These are phyloP conservation scores for Pichia manshurica DNA, from an alignment of 805 yeast genomes.

Conservation along the genomic window DNA sequence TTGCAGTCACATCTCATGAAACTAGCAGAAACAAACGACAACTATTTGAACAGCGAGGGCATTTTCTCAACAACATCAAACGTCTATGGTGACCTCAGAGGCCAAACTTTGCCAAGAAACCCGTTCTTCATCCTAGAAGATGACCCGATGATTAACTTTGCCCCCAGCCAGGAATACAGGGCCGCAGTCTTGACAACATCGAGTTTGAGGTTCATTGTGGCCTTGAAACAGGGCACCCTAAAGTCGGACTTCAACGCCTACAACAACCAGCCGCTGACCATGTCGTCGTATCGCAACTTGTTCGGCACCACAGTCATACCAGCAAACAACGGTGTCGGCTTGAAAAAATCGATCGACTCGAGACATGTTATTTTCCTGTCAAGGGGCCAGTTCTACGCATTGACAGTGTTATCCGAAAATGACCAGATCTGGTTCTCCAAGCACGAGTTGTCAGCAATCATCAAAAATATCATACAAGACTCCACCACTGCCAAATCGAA, in stretches of 20 bases:
- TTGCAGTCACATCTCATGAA: constrained; percentile 51
- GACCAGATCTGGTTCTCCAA: constrained; percentile 47
- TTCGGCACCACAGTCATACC: constrained; percentile 67
- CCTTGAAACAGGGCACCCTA: constrained; percentile 48
- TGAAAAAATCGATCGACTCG: constrained; percentile 35
- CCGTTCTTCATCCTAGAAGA: constrained; percentile 71
- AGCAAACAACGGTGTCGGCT: constrained; percentile 35
- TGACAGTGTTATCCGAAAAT: constrained; percentile 43
- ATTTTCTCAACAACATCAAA: constrained; percentile 49
- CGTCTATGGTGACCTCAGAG: constrained; percentile 56
- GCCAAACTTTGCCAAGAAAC: constrained; percentile 68
- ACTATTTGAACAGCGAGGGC: constrained; percentile 49
- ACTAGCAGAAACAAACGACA: constrained; percentile 38
- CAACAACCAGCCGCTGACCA: constrained; percentile 48
- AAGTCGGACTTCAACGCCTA: constrained; percentile 54
- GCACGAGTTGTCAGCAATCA: constrained; percentile 41
- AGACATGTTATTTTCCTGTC: constrained; percentile 47
- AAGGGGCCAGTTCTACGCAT: constrained; percentile 44
- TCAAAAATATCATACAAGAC: constrained; percentile 39
- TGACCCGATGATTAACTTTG: constrained; percentile 57
- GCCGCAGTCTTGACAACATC: constrained; percentile 64
- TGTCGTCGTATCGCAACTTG: constrained; percentile 60
- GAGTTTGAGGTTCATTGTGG: constrained; percentile 57
- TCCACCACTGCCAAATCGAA: constrained; percentile 35
- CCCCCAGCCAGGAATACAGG: constrained; percentile 60